Evolutionary conservation across 306 rosid genomes (phyloP), one percentile per base, ranked within the genome.

Genomic region (Lathyrus tuberosus): DNA sequence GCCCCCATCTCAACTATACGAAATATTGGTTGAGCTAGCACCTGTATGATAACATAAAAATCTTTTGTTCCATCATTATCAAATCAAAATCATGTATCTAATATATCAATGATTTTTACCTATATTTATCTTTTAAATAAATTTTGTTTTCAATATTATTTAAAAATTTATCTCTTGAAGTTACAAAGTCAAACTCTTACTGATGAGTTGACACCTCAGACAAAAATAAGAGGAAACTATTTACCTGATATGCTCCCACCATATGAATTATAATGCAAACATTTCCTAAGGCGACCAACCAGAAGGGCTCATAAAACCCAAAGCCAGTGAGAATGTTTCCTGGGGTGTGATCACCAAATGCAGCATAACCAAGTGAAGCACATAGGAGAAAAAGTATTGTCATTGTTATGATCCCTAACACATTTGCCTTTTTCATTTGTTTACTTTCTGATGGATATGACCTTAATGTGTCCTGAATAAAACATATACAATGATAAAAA

Each of bases 321-420:
- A 86, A 84, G 56, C 90, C 91, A 0, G 89, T 82, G 65, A 86
- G 83, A 10, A 85, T 80, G 77, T 89, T 85, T n/a, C 90, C 87
- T 0, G 86, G 92, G 0, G 96, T 76, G 31, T 66, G 56, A 58
- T 87, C 68, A 1, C 96, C 91, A 4, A 85, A 89, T 10, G 93
- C 96, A 18, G 88, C 96, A 62, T 87, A 87, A 13, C 93, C 93
- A 52, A 82, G 77, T 58, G 82, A 51, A 47, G 84, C 85, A 30
- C 69, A 67, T 11, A 57, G 65, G 57, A 85, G 63, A 69, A 86
- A 85, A 12, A 89, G 75, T 26, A 44, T 1, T 11, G 79, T 56
- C 92, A 85, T 83, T 18, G 74, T n/a, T 8, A 62, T 70, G 15
- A 84, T 87, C 20, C 82, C 85, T 1, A 89, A 62, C 79, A 47